Evolutionary conservation across 352 stramenopile genomes (phyloP).

Genomic region (Phytophthora idaei): DNA sequence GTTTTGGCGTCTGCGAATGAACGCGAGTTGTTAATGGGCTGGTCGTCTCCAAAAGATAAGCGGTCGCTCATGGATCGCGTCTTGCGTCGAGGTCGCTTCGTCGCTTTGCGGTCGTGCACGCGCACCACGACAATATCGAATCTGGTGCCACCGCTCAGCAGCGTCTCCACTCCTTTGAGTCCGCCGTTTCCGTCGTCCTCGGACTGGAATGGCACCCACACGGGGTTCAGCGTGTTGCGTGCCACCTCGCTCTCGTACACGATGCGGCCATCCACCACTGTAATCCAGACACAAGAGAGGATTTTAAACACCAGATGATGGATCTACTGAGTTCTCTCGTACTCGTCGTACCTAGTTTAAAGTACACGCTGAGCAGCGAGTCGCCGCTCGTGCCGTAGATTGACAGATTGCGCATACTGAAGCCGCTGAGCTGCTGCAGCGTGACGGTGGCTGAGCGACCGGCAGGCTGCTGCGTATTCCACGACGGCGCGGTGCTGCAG

Average conservation of each 20-base stretch:
- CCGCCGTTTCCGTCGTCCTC: constrained; percentile 41
- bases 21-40: constrained; percentile 50
- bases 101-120: constrained; percentile 52
- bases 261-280: constrained; percentile 70
- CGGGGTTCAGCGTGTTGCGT: constrained; percentile 73
- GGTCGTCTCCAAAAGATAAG: constrained; percentile 48
- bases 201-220: constrained; percentile 82
- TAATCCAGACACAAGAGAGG: background rate
- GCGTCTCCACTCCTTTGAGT: constrained; percentile 36
- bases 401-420: constrained; percentile 83
- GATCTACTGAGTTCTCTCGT: background rate
- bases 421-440: constrained; percentile 75
- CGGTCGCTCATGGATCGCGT: constrained; percentile 50
- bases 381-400: constrained; percentile 48
- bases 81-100: constrained; percentile 53
- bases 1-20: constrained; percentile 41
- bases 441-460: constrained; percentile 49
- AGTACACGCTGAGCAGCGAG: constrained; percentile 74
- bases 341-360: constrained; percentile 62
- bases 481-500: constrained; percentile 31
- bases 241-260: constrained; percentile 81
- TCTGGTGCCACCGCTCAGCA: constrained; percentile 55
- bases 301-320: background rate
- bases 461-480: constrained; percentile 26
- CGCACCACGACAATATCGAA: constrained; percentile 77